Conservation (phyloP, 495 filamentous ascomycete species). For the Tirmania nivea region DNA sequence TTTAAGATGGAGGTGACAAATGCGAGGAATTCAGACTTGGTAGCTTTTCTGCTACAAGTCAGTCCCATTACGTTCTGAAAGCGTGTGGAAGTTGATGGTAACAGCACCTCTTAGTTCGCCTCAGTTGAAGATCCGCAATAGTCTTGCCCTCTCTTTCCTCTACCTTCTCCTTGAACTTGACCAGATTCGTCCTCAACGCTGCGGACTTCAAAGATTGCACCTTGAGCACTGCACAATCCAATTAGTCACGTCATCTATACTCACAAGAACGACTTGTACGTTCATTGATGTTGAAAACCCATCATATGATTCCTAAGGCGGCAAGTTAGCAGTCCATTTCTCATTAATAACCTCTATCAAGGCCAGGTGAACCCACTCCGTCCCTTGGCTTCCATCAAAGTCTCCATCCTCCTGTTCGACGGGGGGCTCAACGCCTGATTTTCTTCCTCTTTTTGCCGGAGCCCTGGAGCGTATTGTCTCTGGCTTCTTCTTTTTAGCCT, state of each 20-base stretch:
- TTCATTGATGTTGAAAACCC: too few species aligned
- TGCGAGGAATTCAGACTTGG: not conserved
- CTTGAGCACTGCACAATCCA: not conserved
- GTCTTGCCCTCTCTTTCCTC: not conserved
- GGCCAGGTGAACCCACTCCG: too few species aligned
- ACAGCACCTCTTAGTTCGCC: not conserved
- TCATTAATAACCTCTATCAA: too few species aligned
- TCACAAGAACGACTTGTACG: too few species aligned
- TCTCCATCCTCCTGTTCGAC: too few species aligned
- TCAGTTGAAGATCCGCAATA: not conserved
- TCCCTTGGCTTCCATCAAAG: too few species aligned
- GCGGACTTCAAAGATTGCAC: not conserved
- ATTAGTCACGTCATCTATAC: too few species aligned
- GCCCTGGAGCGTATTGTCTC: too few species aligned
- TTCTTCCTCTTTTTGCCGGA: too few species aligned
- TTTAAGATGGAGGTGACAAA: not conserved
- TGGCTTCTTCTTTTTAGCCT: too few species aligned
- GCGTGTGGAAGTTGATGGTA: not conserved
- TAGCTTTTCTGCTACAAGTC: not conserved
- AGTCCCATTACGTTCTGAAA: not conserved
- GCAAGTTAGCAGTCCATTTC: not conserved
- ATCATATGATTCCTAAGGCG: not conserved
- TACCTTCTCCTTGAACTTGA: not conserved
- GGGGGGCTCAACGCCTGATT: too few species aligned
- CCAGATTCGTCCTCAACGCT: not conserved